Percentiles rank a stretch among this genome's conserved stretches.
Conservation (phyloP, 306 rosid genomes). For the Adenanthera pavonina region DNA sequence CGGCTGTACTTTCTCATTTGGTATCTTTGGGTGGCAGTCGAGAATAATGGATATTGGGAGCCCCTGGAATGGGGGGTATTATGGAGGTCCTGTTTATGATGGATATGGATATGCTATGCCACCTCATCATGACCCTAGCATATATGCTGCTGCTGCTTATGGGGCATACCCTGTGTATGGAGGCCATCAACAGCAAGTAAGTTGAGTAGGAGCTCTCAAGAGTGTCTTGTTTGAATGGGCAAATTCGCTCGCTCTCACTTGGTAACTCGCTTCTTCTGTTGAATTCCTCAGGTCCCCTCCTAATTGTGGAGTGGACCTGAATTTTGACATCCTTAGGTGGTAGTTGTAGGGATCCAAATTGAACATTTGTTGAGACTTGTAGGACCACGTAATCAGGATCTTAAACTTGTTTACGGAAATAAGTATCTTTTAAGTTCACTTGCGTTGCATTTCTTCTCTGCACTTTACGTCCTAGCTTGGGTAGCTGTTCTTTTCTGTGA, state of each 20-base stretch:
- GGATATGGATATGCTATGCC: slow-evolving; percentile 88
- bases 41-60: slow-evolving; percentile 78
- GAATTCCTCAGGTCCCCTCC: slow-evolving; percentile 72
- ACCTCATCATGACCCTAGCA: slow-evolving; percentile 81
- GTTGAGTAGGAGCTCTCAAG: slow-evolving; percentile 60
- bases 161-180: slow-evolving; percentile 87
- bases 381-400: slow-evolving; percentile 48
- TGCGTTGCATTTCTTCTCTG: not conserved
- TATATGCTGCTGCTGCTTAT: slow-evolving; percentile 76
- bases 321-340: slow-evolving; percentile 76
- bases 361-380: slow-evolving; percentile 56
- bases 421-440: slow-evolving; percentile 37
- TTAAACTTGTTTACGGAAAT: slow-evolving; percentile 48
- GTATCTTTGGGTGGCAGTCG: slow-evolving; percentile 73
- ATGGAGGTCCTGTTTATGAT: slow-evolving; percentile 78
- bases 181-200: slow-evolving; percentile 95
- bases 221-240: slow-evolving; percentile 16
- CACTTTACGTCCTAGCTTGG: not conserved
- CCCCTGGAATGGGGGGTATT: slow-evolving; percentile 81
- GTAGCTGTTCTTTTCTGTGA: too few relatives aligned
- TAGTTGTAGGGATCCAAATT: slow-evolving; percentile 61
- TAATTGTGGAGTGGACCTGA: slow-evolving; percentile 77
- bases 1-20: slow-evolving; percentile 32
- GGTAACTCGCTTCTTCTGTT: slow-evolving; percentile 64
- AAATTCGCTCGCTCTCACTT: slow-evolving; percentile 38